Evolutionary conservation across 495 filamentous ascomycete species (phyloP).

Genomic region (Xylaria acuta): DNA sequence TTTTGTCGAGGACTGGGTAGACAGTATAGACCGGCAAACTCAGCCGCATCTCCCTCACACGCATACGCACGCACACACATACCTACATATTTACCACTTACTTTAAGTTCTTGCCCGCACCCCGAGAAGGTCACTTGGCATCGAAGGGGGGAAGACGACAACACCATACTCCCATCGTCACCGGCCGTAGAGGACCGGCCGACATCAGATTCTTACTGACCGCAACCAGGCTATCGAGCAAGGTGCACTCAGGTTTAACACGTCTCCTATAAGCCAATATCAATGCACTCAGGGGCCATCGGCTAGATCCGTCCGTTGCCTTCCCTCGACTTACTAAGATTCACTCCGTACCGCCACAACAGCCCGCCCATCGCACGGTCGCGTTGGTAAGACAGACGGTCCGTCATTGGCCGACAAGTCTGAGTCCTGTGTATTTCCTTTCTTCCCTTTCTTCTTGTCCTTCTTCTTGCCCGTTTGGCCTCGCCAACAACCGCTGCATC

Average conservation of each 20-base stretch:
- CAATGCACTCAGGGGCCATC: conserved; percentile 2
- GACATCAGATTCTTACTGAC: conserved; percentile 10
- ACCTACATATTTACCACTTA: not conserved
- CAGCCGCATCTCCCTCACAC: not conserved
- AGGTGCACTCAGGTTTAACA: conserved; percentile 6
- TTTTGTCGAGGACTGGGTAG: not conserved
- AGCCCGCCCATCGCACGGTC: conserved; percentile 18
- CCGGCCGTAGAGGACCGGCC: not conserved
- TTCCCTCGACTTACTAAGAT: not conserved
- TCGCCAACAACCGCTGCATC: conserved; percentile 5
- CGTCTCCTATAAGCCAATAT: conserved; percentile 6
- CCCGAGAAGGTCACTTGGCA: not conserved
- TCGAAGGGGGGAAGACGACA: not conserved
- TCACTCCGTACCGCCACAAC: not conserved
- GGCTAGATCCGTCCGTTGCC: not conserved
- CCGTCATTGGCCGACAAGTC: conserved; percentile 35
- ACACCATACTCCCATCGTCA: conserved; percentile 3
- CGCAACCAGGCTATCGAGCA: conserved; percentile 5
- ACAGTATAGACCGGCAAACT: not conserved
- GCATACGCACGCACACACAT: not conserved
- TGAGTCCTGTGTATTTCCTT: conserved; percentile 7
- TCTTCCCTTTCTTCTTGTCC: conserved; percentile 2
- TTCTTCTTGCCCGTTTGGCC: conserved; percentile 4
- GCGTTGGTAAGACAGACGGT: conserved; percentile 32
- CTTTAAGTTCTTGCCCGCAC: not conserved